phyloP scores from a whole-genome alignment of 176 grass and related monocot genomes.

The Cenchrus americanus region DNA sequence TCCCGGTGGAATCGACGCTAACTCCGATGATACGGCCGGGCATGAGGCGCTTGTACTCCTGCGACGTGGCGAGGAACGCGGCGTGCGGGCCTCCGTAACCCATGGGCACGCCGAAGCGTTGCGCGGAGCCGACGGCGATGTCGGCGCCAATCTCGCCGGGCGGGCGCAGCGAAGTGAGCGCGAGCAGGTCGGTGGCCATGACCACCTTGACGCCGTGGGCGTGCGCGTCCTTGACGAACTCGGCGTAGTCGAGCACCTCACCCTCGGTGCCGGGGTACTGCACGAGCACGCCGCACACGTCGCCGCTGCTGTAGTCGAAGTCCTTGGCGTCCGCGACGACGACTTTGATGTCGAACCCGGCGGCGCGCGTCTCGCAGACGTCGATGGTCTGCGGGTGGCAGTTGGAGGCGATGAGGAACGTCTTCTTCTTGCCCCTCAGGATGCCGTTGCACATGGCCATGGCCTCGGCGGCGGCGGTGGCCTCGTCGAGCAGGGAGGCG shows the following conservation, averaged over 20 bases:
- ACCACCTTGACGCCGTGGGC: slow-evolving; percentile 89
- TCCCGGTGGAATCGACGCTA: slow-evolving; percentile 85
- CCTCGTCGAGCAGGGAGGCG: slow-evolving; percentile 96
- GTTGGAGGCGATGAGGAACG: slow-evolving; percentile 86
- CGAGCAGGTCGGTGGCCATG: slow-evolving; percentile 94
- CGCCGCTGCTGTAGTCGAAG: slow-evolving; percentile 77
- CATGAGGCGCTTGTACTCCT: slow-evolving; percentile 98
- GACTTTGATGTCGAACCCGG: slow-evolving; percentile 80
- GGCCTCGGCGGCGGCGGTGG: slow-evolving; percentile 97
- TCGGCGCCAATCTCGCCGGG: slow-evolving; percentile 94
- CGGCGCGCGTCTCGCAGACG: slow-evolving; percentile 84
- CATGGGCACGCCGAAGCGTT: slow-evolving; percentile 98
- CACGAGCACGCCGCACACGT: slow-evolving; percentile 91
- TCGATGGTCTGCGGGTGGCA: slow-evolving; percentile 97
- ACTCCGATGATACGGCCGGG: slow-evolving; percentile 91
- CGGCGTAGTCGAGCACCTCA: slow-evolving; percentile 83
- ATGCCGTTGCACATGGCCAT: slow-evolving; percentile 99
- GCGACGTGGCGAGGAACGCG: slow-evolving; percentile 91
- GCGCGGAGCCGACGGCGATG: slow-evolving; percentile 93
- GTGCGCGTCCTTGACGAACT: slow-evolving; percentile 88
- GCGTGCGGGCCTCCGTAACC: slow-evolving; percentile 97
- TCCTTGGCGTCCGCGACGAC: slow-evolving; percentile 72
- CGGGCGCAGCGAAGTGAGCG: slow-evolving; percentile 76
- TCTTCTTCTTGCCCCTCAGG: slow-evolving; percentile 82
- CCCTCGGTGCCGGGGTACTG: slow-evolving; percentile 96